These are phyloP conservation scores for Trichoderma pleuroti DNA, from an alignment of 2,329 filamentous ascomycete genomes.

Conservation along the genomic window DNA sequence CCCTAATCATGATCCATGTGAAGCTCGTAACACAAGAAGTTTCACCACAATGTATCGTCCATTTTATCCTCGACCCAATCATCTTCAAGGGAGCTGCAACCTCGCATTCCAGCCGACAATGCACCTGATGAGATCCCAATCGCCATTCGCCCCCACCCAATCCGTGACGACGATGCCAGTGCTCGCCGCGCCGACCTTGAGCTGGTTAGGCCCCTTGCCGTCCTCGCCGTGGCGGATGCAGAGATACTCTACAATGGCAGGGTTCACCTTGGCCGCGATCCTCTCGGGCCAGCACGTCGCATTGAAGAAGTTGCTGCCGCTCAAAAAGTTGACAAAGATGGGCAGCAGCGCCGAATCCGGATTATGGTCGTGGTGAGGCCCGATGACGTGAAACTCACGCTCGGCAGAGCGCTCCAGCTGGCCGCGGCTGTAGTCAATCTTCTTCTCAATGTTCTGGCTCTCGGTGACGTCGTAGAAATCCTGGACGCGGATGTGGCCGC, in stretches of 20 bases:
- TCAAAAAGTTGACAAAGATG: constrained; percentile 87
- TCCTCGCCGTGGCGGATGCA: constrained; percentile 54
- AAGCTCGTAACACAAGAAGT: background rate
- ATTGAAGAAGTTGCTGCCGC: constrained; percentile 92
- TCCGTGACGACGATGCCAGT: constrained; percentile 91
- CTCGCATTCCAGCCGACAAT: constrained; percentile 89
- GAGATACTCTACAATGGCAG: constrained; percentile 63
- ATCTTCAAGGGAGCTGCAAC: constrained; percentile 41
- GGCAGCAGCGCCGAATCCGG: constrained; percentile 45
- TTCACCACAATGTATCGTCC: background rate
- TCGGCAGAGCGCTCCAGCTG: constrained; percentile 72
- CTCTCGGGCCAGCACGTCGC: constrained; percentile 87
- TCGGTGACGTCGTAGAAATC: constrained; percentile 90
- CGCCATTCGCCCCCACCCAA: constrained; percentile 80
- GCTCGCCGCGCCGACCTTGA: constrained; percentile 63
- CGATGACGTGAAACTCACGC: constrained; percentile 45
- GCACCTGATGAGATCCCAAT: constrained; percentile 87
- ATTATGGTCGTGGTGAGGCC: constrained; percentile 24
- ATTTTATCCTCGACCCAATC: background rate
- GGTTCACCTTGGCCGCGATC: constrained; percentile 84
- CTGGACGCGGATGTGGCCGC: constrained; percentile 78
- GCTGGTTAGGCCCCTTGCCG: constrained; percentile 47
- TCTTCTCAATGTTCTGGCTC: constrained; percentile 71
- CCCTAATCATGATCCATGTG: background rate
- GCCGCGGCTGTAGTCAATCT: constrained; percentile 68